phyloP scores from a whole-genome alignment of 176 grass and related monocot genomes.

The Rhynchospora pubera region DNA sequence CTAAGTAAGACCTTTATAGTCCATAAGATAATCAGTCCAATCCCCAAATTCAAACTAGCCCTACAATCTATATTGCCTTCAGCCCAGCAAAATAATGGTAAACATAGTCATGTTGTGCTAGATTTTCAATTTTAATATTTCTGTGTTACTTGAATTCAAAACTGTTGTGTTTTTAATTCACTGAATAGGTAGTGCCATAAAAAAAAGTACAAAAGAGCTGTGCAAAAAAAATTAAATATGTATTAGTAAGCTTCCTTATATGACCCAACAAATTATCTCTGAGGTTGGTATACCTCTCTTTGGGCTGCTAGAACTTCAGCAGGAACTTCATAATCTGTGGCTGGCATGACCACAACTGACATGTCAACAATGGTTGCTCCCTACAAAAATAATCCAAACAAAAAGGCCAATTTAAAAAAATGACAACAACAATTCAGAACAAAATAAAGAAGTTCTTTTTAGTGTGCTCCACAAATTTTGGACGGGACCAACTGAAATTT shows the following conservation, averaged over 20 bases:
- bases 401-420: not conserved
- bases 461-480: too few relatives aligned
- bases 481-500: not conserved
- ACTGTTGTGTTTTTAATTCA: not conserved
- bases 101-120: not conserved
- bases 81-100: not conserved
- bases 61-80: not conserved
- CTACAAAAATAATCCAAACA: slow-evolving; percentile 34
- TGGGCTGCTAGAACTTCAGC: slow-evolving; percentile 32
- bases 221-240: slow-evolving; percentile 9
- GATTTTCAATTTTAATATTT: not conserved
- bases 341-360: slow-evolving; percentile 58
- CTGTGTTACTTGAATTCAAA: not conserved
- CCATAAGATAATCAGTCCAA: not conserved
- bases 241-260: not conserved
- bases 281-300: slow-evolving; percentile 25
- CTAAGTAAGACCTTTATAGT: not conserved
- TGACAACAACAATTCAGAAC: not conserved
- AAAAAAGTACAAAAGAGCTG: not conserved
- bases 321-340: slow-evolving; percentile 51
- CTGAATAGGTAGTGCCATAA: not conserved
- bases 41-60: not conserved
- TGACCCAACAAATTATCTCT: not conserved
- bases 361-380: slow-evolving; percentile 83
- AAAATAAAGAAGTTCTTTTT: not conserved